phyloP scores from a whole-genome alignment of 768 basidiomycete genomes.

The Ephemerocybe angulata region DNA sequence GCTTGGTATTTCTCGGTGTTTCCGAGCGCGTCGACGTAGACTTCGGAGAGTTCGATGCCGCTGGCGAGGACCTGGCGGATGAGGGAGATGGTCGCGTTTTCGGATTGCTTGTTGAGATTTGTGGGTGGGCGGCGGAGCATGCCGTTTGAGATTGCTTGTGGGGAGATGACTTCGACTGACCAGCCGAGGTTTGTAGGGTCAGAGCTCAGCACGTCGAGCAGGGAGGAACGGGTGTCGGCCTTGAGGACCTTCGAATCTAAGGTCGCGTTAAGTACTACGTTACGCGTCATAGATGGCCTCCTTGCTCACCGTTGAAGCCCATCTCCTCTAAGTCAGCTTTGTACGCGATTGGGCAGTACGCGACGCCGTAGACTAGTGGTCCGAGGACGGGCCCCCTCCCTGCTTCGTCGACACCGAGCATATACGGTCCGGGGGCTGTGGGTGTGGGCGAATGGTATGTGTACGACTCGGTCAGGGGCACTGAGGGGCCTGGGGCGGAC shows the following conservation, averaged over 20 bases:
- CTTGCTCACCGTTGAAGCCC: constrained; percentile 80
- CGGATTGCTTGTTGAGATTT: constrained; percentile 85
- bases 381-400: constrained; percentile 94
- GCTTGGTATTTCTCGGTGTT: constrained; percentile 81
- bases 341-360: constrained; percentile 85
- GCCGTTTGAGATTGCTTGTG: constrained; percentile 84
- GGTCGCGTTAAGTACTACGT: neutral
- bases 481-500: constrained; percentile 56
- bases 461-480: constrained; percentile 64
- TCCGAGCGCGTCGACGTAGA: constrained; percentile 94
- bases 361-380: constrained; percentile 93
- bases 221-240: constrained; percentile 56
- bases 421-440: constrained; percentile 72
- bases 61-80: constrained; percentile 81
- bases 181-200: constrained; percentile 72
- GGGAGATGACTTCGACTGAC: constrained; percentile 79
- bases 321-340: constrained; percentile 67
- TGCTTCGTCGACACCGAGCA: constrained; percentile 98
- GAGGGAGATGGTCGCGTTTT: constrained; percentile 86
- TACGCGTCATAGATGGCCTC: neutral
- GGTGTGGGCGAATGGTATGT: constrained; percentile 74
- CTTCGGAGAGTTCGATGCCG: constrained; percentile 81
- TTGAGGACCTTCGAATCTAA: constrained; percentile 92
- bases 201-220: constrained; percentile 65
- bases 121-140: constrained; percentile 83